Conservation (phyloP, 345 rosid genomes). For the Moricandia moricandioides region DNA sequence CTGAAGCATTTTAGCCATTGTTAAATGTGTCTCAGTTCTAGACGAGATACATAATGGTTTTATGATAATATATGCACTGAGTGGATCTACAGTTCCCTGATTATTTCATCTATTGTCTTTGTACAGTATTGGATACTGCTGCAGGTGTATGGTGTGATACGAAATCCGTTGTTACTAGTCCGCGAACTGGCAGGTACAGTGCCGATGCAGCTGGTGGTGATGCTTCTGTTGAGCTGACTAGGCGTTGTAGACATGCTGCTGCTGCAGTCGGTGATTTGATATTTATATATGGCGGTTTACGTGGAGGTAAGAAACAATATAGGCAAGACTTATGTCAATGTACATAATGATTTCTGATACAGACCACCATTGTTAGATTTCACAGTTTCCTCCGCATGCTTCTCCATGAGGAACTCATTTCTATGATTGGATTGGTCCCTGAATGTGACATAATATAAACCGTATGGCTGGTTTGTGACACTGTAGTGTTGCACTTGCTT, state of each 20-base stretch:
- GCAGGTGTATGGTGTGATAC: slow-evolving; percentile 99
- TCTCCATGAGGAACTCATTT: neutral
- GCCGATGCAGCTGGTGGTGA: slow-evolving; percentile 95
- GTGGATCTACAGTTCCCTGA: slow-evolving; percentile 6
- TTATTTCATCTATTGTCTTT: slow-evolving; percentile 27
- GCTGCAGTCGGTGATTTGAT: slow-evolving; percentile 88
- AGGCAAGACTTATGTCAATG: slow-evolving; percentile 5
- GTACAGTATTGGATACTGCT: slow-evolving; percentile 89
- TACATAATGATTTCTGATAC: slow-evolving; percentile 19
- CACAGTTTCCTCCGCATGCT: slow-evolving; percentile 12
- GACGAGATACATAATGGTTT: neutral
- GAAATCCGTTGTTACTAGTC: slow-evolving; percentile 85
- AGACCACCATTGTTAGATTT: neutral
- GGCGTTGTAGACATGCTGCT: slow-evolving; percentile 98
- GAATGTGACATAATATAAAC: neutral
- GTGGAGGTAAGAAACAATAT: slow-evolving; percentile 60
- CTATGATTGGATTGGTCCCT: neutral
- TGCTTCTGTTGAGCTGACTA: slow-evolving; percentile 89
- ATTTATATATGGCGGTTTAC: slow-evolving; percentile 89
- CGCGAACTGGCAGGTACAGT: slow-evolving; percentile 78
- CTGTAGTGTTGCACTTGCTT: neutral
- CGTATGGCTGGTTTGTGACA: slow-evolving; percentile 3
- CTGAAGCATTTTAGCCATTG: slow-evolving; percentile 8
- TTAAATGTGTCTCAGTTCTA: slow-evolving; percentile 7
- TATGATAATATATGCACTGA: neutral